Evolutionary conservation across 1,284 basidiomycete genomes (phyloP).

Genomic region (Schizophyllum amplum): DNA sequence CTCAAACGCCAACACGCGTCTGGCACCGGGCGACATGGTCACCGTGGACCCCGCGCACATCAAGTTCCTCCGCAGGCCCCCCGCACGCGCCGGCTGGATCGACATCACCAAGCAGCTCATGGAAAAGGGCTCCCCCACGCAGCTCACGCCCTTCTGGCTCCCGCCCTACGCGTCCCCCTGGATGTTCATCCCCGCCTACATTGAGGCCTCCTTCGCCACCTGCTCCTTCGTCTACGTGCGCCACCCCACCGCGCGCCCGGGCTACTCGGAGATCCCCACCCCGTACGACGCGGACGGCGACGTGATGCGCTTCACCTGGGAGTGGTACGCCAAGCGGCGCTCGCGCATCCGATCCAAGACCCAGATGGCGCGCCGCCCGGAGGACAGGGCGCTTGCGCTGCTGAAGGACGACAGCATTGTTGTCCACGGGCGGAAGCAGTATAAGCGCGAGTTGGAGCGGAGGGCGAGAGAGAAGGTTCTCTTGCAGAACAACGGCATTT

Average conservation of each 20-base stretch:
- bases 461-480: background rate
- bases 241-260: slow-evolving; percentile 89
- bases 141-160: slow-evolving; percentile 74
- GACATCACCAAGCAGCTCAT: slow-evolving; percentile 4
- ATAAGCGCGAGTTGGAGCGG: background rate
- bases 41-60: slow-evolving; percentile 81
- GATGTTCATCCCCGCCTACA: slow-evolving; percentile 93
- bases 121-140: slow-evolving; percentile 7
- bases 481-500: background rate
- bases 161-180: slow-evolving; percentile 86
- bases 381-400: slow-evolving; percentile 40
- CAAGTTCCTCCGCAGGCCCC: slow-evolving; percentile 47
- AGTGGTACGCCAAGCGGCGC: slow-evolving; percentile 77
- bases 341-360: slow-evolving; percentile 65
- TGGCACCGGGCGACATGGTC: slow-evolving; percentile 93
- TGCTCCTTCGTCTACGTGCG: slow-evolving; percentile 94
- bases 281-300: slow-evolving; percentile 93
- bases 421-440: background rate
- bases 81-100: slow-evolving; percentile 6
- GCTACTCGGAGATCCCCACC: slow-evolving; percentile 88
- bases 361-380: slow-evolving; percentile 62
- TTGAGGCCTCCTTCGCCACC: slow-evolving; percentile 85
- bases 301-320: slow-evolving; percentile 82
- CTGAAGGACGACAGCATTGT: slow-evolving; percentile 14
- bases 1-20: slow-evolving; percentile 78